Evolutionary conservation across 2,329 filamentous ascomycete species (phyloP).

Genomic region (Atkinsonella hypoxylon): DNA sequence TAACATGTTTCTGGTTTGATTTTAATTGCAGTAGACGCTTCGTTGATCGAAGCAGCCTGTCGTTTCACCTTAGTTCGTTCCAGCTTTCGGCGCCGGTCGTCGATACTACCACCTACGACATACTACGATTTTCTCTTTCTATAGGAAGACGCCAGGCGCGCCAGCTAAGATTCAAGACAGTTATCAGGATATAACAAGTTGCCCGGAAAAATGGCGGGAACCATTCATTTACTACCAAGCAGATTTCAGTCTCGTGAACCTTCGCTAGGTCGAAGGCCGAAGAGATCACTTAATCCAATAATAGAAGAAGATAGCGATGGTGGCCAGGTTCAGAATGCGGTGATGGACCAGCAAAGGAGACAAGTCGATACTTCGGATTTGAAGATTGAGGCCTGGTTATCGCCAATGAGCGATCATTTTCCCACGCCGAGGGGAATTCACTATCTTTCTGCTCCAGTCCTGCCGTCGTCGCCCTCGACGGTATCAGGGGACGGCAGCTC

Average conservation of each 20-base stretch:
- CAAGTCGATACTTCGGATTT: constrained; percentile 27
- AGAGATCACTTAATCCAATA: constrained; percentile 51
- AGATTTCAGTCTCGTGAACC: constrained; percentile 34
- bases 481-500: constrained; percentile 40
- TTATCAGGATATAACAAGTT: constrained; percentile 19
- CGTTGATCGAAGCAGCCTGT: constrained; percentile 34
- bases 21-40: constrained; percentile 23
- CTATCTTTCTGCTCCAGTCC: constrained; percentile 50
- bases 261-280: constrained; percentile 44
- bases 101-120: constrained; percentile 11
- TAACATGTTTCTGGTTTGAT: constrained; percentile 11
- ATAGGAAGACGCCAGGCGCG: not conserved
- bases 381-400: constrained; percentile 46
- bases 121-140: constrained; percentile 5
- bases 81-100: constrained; percentile 25
- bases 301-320: constrained; percentile 43
- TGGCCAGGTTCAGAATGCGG: constrained; percentile 13
- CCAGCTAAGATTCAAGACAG: not conserved
- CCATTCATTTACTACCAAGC: constrained; percentile 12
- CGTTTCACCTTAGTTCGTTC: constrained; percentile 17
- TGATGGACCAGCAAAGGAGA: constrained; percentile 13
- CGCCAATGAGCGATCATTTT: constrained; percentile 52
- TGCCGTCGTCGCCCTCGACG: constrained; percentile 49
- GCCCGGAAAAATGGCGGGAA: constrained; percentile 32
- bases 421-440: constrained; percentile 58